Evolutionary conservation across 306 rosid species (phyloP).

Genomic region (Sophora flavescens): DNA sequence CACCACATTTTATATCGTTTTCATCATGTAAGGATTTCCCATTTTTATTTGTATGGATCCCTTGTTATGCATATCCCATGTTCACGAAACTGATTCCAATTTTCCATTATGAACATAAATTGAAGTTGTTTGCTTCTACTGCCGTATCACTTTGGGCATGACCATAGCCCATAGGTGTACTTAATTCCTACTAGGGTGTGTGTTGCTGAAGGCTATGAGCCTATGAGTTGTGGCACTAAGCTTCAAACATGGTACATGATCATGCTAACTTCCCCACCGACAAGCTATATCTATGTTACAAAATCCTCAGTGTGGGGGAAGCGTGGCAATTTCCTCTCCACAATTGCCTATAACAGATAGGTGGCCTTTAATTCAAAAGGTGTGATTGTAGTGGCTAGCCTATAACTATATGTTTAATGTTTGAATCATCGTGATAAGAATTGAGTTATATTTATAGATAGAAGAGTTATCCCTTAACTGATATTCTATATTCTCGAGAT

Average conservation of each 20-base stretch:
- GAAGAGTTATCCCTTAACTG: too few species aligned
- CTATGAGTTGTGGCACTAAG: not conserved
- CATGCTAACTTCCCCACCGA: slow-evolving; percentile 24
- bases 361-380: not conserved
- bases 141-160: not conserved
- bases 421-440: too few species aligned
- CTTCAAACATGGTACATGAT: not conserved
- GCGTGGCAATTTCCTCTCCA: slow-evolving; percentile 26
- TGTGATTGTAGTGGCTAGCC: too few species aligned
- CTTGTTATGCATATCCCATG: not conserved
- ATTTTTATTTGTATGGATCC: not conserved
- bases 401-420: too few species aligned
- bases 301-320: not conserved
- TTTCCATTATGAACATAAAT: not conserved
- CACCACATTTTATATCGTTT: not conserved
- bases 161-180: not conserved
- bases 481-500: too few species aligned
- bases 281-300: slow-evolving; percentile 6
- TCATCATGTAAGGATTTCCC: not conserved
- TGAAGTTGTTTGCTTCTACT: not conserved
- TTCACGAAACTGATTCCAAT: too few species aligned
- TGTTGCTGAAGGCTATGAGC: not conserved
- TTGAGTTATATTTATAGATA: too few species aligned
- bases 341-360: not conserved
- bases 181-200: not conserved